Percentiles rank a stretch among this genome's conserved stretches.
These are phyloP conservation scores for Chionographis japonica DNA, from an alignment of 106 monocot genomes.

Conservation along the genomic window DNA sequence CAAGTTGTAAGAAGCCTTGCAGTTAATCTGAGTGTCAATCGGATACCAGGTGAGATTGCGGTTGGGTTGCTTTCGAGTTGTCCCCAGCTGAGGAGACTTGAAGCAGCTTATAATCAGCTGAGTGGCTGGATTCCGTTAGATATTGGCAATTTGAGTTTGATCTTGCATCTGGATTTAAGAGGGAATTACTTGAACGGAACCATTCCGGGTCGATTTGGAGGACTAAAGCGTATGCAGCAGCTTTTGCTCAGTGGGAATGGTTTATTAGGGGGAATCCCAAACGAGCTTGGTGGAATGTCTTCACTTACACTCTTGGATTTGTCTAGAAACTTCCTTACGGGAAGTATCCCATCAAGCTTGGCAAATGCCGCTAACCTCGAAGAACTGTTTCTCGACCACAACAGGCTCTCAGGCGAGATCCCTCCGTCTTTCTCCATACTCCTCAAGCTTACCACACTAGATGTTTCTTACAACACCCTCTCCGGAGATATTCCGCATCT, in stretches of 20 bases:
- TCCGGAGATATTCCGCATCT: conserved; percentile 52
- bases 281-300: conserved; percentile 27
- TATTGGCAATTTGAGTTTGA: conserved; percentile 17
- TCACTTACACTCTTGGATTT: conserved; percentile 43
- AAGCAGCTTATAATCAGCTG: conserved; percentile 41
- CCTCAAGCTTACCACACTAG: conserved; percentile 19
- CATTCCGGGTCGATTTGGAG: conserved; percentile 28
- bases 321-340: conserved; percentile 42
- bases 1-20: conserved; percentile 21
- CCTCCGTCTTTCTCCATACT: conserved; percentile 36
- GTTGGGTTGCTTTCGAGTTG: conserved; percentile 26
- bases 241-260: conserved; percentile 30
- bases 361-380: conserved; percentile 30
- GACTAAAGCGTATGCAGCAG: conserved; percentile 14
- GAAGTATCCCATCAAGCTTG: conserved; percentile 39
- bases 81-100: conserved; percentile 27
- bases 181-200: conserved; percentile 28
- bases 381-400: conserved; percentile 44
- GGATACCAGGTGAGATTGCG: conserved; percentile 29
- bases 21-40: conserved; percentile 47
- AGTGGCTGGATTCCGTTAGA: conserved; percentile 26
- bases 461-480: conserved; percentile 73
- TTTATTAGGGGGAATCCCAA: conserved; percentile 40
- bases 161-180: conserved; percentile 34
- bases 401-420: conserved; percentile 44